Conservation (phyloP, 2,329 filamentous ascomycete species). For the Annulohypoxylon truncatum region DNA sequence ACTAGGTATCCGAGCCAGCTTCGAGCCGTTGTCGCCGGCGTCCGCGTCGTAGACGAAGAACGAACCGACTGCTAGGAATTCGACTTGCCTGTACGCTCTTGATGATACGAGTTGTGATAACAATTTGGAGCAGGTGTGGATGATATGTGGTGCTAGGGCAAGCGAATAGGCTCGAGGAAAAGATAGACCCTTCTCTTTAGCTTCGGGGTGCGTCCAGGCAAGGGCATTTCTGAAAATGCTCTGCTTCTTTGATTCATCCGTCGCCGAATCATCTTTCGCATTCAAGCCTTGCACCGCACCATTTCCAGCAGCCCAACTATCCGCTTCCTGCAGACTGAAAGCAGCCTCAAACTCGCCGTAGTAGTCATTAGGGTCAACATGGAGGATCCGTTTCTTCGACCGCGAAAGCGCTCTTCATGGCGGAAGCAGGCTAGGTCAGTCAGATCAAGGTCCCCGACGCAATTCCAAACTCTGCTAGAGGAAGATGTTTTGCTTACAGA, state of each 20-base stretch:
- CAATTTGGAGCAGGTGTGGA: constrained; percentile 84
- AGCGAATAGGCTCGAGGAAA: constrained; percentile 83
- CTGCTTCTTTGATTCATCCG: neutral
- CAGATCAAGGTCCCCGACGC: constrained; percentile 62
- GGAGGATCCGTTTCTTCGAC: constrained; percentile 89
- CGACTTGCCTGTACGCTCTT: constrained; percentile 86
- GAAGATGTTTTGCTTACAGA: constrained; percentile 66
- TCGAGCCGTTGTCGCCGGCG: constrained; percentile 42
- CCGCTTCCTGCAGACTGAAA: constrained; percentile 83
- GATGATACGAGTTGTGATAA: constrained; percentile 88
- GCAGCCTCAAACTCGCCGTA: constrained; percentile 90
- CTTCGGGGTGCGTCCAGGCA: constrained; percentile 53
- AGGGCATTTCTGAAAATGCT: constrained; percentile 53
- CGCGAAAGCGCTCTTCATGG: constrained; percentile 83
- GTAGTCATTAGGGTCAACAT: constrained; percentile 87
- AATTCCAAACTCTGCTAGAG: constrained; percentile 11
- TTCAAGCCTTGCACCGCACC: constrained; percentile 31
- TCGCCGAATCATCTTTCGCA: neutral
- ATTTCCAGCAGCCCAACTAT: constrained; percentile 73
- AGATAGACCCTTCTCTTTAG: constrained; percentile 59
- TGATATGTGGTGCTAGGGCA: constrained; percentile 84
- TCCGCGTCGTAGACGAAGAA: constrained; percentile 80
- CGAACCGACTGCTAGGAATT: constrained; percentile 92
- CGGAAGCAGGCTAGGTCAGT: constrained; percentile 72
- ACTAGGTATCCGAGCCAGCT: constrained; percentile 80